Evolutionary conservation across 768 basidiomycete species (phyloP).

Genomic region (Daedaleopsis sinensis): DNA sequence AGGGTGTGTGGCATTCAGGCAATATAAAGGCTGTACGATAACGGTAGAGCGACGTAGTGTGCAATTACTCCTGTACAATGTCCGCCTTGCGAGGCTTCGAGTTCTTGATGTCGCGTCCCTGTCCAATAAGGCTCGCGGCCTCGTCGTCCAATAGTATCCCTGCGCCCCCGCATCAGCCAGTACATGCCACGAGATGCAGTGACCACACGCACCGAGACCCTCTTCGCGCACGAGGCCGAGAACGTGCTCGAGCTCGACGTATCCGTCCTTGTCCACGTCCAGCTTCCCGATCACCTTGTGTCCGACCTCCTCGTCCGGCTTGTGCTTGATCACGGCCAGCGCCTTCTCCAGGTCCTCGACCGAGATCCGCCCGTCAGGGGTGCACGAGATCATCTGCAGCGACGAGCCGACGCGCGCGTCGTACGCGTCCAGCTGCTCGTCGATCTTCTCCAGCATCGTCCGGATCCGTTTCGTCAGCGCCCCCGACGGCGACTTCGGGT

Average conservation of each 20-base stretch:
- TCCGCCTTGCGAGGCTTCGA: slow-evolving; percentile 88
- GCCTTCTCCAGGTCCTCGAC: slow-evolving; percentile 90
- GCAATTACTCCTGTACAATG: slow-evolving; percentile 73
- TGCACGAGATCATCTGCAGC: slow-evolving; percentile 83
- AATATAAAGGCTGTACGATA: slow-evolving; percentile 19
- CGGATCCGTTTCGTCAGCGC: slow-evolving; percentile 96
- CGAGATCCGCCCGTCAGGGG: slow-evolving; percentile 86
- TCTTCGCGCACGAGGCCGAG: slow-evolving; percentile 87
- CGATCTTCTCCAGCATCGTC: slow-evolving; percentile 94
- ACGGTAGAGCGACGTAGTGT: slow-evolving; percentile 4
- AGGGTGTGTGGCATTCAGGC: not conserved
- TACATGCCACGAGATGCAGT: not conserved
- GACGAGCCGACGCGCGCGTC: slow-evolving; percentile 85
- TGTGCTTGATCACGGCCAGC: slow-evolving; percentile 90
- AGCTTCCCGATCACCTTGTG: slow-evolving; percentile 88
- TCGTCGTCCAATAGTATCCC: slow-evolving; percentile 87
- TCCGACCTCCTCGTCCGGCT: slow-evolving; percentile 87
- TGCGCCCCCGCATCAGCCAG: slow-evolving; percentile 25
- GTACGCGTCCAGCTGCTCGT: slow-evolving; percentile 89
- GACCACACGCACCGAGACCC: slow-evolving; percentile 61
- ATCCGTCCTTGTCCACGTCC: slow-evolving; percentile 95
- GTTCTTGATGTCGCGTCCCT: slow-evolving; percentile 81
- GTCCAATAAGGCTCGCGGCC: slow-evolving; percentile 79
- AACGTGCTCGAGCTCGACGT: slow-evolving; percentile 94
- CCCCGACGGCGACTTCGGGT: slow-evolving; percentile 78